Conservation (phyloP, 2,329 filamentous ascomycete species). For the Cordyceps pruinosa region DNA sequence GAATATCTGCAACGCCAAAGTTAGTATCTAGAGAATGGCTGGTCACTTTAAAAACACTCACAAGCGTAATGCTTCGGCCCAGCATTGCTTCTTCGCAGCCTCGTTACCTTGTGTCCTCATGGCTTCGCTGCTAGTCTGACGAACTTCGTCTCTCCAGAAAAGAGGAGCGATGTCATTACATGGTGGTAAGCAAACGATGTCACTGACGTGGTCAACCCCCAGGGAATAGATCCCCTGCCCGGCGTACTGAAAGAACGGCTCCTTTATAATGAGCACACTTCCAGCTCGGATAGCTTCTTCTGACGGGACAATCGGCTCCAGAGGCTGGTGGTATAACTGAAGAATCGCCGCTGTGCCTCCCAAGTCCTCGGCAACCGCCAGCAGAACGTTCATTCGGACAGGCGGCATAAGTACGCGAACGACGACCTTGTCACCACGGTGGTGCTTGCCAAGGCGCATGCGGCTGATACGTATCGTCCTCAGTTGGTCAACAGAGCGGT, state of each 20-base stretch:
- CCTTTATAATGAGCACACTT: conserved; percentile 40
- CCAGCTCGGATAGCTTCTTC: conserved; percentile 28
- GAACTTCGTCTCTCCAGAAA: conserved; percentile 23
- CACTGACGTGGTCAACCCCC: conserved; percentile 46
- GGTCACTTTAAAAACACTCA: conserved; percentile 17
- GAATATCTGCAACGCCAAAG: conserved; percentile 27
- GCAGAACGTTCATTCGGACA: conserved; percentile 14
- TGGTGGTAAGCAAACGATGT: conserved; percentile 33
- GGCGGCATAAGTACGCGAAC: conserved; percentile 19
- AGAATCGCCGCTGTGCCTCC: conserved; percentile 27
- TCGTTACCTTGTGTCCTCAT: conserved; percentile 29
- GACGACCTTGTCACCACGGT: conserved; percentile 15
- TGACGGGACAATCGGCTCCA: conserved; percentile 26
- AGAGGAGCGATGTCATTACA: conserved; percentile 33
- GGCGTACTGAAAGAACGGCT: conserved; percentile 43
- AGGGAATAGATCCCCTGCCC: conserved; percentile 34
- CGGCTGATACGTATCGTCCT: background rate
- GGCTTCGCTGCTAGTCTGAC: conserved; percentile 15
- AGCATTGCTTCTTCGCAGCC: conserved; percentile 20
- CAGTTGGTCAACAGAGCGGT: background rate
- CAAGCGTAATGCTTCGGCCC: conserved; percentile 25
- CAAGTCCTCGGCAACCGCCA: conserved; percentile 34
- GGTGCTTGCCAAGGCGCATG: background rate
- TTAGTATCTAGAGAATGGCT: background rate
- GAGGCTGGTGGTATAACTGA: conserved; percentile 36